Base-by-base conservation (phyloP, 306 rosid genomes). In the Corylus heterophylla region DNA sequence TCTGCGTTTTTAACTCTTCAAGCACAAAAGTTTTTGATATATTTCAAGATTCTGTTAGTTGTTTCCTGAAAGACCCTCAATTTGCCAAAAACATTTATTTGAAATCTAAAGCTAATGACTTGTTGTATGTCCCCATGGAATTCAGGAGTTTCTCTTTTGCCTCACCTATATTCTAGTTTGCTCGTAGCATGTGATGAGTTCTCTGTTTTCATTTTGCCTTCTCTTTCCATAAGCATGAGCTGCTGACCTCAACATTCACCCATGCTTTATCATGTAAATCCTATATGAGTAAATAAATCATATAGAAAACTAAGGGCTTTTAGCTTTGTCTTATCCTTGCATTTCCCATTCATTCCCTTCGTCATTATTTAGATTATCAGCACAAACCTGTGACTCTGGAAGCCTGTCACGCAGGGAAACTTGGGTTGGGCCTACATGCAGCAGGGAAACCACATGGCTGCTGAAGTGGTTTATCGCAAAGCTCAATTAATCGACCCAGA, bases 361-460 rank as follows among this genome's bases (percentile, higher is more conserved):
- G 45, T 39, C 72, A 18, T 67, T 10, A 39, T 68, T n/a, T 68
- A 18, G 48, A 29, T 64, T 31, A 44, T n/a, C 2, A 67, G 3
- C 25, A 2, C 12, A 44, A 50, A n/a, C 8, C 10, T 61, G 59
- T 76, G 39, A 69, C 73, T 39, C 17, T 42, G 72, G 72, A 22
- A 8, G 55, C 44, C 8, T 48, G 48, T 77, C 35, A 59, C 29
- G 72, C 87, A 94, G 97, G 98, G 97, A 35, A 94, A 94, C 83
- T 83, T 94, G 80, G 98, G 98, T 5, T 94, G 98, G 98, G 97
- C 98, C 2, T 94, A 92, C 78, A 94, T 94, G 98, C 97, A 92
- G 54, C 89, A 91, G 73, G 76, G 64, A 49, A 89, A 90, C 83
- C 86, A 89, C 69, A 51, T 82, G 83, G 85, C 89, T 72, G 97